Evolutionary conservation across 2,329 filamentous ascomycete species (phyloP).

Genomic region (Fusarium sp.): DNA sequence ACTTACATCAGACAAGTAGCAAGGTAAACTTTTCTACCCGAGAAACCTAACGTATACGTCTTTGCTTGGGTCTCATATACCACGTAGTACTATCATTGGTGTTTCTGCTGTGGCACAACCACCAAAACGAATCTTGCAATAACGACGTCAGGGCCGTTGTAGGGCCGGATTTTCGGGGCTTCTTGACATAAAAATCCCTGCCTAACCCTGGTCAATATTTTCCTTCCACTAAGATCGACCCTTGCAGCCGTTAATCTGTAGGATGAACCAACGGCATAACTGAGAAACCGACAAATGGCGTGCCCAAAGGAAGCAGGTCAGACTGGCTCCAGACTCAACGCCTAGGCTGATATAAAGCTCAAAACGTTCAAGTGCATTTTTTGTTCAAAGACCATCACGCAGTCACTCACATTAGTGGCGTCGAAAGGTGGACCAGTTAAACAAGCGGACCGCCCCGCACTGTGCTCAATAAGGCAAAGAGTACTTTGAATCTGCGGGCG

Average conservation of each 20-base stretch:
- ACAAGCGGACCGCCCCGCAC: conserved; percentile 13
- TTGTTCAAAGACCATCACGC: conserved; percentile 3
- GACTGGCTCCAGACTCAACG: neutral
- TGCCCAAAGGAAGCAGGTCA: neutral
- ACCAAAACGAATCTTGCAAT: too few species aligned
- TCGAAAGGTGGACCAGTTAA: conserved; percentile 7
- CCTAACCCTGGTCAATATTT: neutral
- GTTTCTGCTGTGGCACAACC: neutral
- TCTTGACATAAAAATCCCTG: neutral
- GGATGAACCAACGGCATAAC: conserved; percentile 4
- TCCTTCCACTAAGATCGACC: neutral
- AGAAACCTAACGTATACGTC: neutral
- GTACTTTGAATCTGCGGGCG: neutral
- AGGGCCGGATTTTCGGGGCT: neutral
- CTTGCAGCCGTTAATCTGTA: conserved; percentile 7
- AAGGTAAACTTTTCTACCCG: too few species aligned
- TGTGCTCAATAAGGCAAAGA: conserved; percentile 9
- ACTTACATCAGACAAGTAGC: too few species aligned
- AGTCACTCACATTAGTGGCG: conserved; percentile 11
- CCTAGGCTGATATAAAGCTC: neutral
- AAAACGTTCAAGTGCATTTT: conserved; percentile 4
- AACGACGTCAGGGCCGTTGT: neutral
- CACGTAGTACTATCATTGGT: neutral
- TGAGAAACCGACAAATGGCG: neutral
- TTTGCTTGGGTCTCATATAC: neutral